Percentiles rank a stretch among this genome's conserved stretches.
phyloP scores from a whole-genome alignment of 1,284 basidiomycete species.

The Tausonia pullulans region DNA sequence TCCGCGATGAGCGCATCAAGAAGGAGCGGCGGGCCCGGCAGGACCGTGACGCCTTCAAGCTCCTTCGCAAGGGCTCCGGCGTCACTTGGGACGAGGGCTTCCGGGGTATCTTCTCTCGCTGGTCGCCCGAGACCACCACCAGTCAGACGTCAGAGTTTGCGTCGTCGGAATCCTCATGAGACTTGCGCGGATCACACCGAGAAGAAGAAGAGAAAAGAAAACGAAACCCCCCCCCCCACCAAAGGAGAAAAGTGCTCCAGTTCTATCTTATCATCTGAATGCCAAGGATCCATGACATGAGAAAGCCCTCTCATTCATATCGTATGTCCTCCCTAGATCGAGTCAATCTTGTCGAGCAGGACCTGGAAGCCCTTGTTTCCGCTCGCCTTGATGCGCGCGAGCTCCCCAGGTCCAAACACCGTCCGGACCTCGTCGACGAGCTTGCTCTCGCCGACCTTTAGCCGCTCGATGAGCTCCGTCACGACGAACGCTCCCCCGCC shows the following conservation, averaged over 20 bases:
- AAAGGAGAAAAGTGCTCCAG: too few species aligned
- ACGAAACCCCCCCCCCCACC: too few species aligned
- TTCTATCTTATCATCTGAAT: too few species aligned
- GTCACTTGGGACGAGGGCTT: conserved; percentile 12
- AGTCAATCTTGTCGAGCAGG: conserved; percentile 28
- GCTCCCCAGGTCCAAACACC: conserved; percentile 45
- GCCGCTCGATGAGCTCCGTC: conserved; percentile 58
- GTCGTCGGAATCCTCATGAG: too few species aligned
- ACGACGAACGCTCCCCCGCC: conserved; percentile 64
- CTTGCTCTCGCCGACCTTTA: conserved; percentile 36
- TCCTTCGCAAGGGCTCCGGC: conserved; percentile 2
- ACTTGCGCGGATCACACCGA: too few species aligned
- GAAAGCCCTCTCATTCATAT: too few species aligned
- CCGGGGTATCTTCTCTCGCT: too few species aligned
- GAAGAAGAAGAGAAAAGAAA: too few species aligned
- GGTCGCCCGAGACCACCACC: too few species aligned
- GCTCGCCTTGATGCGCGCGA: conserved; percentile 27
- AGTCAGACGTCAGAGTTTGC: too few species aligned
- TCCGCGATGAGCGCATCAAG: conserved; percentile 67
- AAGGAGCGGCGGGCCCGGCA: conserved; percentile 46
- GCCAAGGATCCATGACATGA: too few species aligned
- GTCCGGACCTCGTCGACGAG: conserved; percentile 41
- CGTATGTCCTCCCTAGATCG: background rate
- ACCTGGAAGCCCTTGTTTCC: conserved; percentile 32
- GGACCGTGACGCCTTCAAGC: conserved; percentile 10